Evolutionary conservation across 2,329 filamentous ascomycete genomes (phyloP), one percentile per base, ranked within the genome.

Genomic region (Aspergillus vadensis): DNA sequence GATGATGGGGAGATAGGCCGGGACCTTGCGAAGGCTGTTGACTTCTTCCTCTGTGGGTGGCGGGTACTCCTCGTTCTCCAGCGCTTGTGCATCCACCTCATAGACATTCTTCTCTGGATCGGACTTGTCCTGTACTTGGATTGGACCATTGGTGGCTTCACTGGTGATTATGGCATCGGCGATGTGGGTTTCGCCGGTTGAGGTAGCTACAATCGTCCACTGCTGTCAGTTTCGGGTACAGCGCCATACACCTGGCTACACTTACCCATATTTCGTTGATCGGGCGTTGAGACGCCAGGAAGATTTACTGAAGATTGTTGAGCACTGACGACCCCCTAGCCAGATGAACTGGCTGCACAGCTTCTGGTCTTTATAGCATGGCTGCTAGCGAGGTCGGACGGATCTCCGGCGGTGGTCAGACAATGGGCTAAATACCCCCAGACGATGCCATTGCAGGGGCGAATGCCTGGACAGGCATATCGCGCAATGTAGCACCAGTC

Each of bases 1-100:
- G 3, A 83, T 76, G 12, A 74, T 59, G 1, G 85, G 84, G 2
- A 88, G 77, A 2, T 67, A 74, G 43, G 78, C 84, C n/a, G 83
- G 75, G 7, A 85, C 77, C 58, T 78, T 81, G 21, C 82, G 80
- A 14, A 86, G 71, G 1, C 75, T 79, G 2, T 58, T 59, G 3
- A 66, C 62, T 64, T 85, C 82, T 49, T 84, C 81, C 6, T 79
- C 76, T 0, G 81, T 84, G 1, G 82, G 81, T 32, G 70, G 61
- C 9, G 76, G 74, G 58, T 75, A 74, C 17, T 68, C 63, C 17
- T 64, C 62, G 17, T 43, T 47, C 12, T 62, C 60, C 3, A 55
- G 25, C 25, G 53, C 12, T 19, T 17, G 27, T 4, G 53, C 9
- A 25, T 47, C 39, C 8, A 55, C 53, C n/a, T 55, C 53, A 27